A percentile compares a stretch with the other conserved stretches of the same genome.
Evolutionary conservation across 495 filamentous ascomycete species (phyloP).

Genomic region (Aspergillus leporis): DNA sequence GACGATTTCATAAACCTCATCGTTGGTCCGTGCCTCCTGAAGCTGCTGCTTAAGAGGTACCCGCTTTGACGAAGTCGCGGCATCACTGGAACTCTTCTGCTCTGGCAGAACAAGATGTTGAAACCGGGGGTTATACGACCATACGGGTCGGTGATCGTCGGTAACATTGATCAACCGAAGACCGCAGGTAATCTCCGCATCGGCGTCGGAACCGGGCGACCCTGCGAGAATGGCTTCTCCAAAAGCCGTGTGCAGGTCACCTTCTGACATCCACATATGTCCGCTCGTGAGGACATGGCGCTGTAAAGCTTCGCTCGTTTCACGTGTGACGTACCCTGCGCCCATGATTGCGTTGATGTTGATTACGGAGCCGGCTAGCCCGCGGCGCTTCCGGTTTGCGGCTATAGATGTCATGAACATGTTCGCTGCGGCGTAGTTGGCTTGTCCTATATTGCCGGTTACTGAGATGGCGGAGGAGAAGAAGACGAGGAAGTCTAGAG

Average conservation of each 20-base stretch:
- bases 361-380: conserved; percentile 47
- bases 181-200: background rate
- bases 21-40: conserved; percentile 1
- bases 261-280: conserved; percentile 54
- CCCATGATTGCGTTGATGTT: conserved; percentile 60
- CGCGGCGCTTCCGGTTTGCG: background rate
- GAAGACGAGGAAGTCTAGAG: conserved; percentile 10
- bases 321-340: conserved; percentile 42
- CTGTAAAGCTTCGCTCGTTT: background rate
- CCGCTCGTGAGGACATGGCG: conserved; percentile 19
- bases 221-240: conserved; percentile 49
- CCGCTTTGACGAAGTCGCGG: conserved; percentile 8
- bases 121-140: conserved; percentile 28
- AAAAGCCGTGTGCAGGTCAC: conserved; percentile 60
- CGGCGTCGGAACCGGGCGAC: background rate
- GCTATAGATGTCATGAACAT: background rate
- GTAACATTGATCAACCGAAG: background rate
- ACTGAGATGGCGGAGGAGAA: conserved; percentile 7
- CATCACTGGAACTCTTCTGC: background rate
- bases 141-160: background rate
- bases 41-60: conserved; percentile 23
- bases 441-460: conserved; percentile 5
- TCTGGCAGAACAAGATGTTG: conserved; percentile 11
- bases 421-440: conserved; percentile 6
- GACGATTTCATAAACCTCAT: conserved; percentile 18